A percentile compares a stretch with the other conserved stretches of the same genome.
Conservation (phyloP, 441 rosid genomes). For the Flueggea neowawraea region DNA sequence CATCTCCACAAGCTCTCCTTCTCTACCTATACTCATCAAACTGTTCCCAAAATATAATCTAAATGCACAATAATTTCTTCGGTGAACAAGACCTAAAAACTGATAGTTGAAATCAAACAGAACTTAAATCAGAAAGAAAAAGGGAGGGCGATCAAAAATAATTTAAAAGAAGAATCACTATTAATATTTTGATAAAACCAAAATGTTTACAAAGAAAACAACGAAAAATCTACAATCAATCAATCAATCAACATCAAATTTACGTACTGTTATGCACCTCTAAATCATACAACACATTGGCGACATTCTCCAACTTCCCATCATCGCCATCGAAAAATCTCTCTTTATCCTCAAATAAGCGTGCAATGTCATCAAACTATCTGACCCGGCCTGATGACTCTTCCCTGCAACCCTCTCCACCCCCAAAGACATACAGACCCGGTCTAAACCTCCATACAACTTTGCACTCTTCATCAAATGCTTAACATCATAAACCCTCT, state of each 20-base stretch:
- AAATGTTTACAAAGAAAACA: conserved; percentile 11
- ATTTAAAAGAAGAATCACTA: conserved; percentile 8
- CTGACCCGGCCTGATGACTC: conserved; percentile 74
- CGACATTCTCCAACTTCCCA: conserved; percentile 39
- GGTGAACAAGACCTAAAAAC: too few relatives aligned
- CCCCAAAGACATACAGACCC: conserved; percentile 37
- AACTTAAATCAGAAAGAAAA: too few relatives aligned
- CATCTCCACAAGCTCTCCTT: too few relatives aligned
- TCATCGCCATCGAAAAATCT: conserved; percentile 25
- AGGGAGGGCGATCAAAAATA: conserved; percentile 2
- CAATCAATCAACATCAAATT: conserved; percentile 7
- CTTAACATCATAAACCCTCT: conserved; percentile 54
- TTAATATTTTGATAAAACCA: conserved; percentile 11
- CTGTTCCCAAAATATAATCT: too few relatives aligned
- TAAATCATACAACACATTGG: conserved; percentile 60
- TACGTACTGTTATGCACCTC: conserved; percentile 17
- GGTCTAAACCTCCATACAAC: conserved; percentile 55
- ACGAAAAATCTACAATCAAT: conserved; percentile 15
- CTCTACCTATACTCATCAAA: too few relatives aligned
- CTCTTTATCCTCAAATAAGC: conserved; percentile 44
- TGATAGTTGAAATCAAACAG: not conserved
- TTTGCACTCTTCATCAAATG: conserved; percentile 44
- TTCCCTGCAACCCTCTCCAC: conserved; percentile 47
- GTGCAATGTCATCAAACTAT: conserved; percentile 59
- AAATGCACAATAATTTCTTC: too few relatives aligned